Base-by-base conservation (phyloP, 495 filamentous ascomycete genomes). In the Talaromyces nanjingensis region DNA sequence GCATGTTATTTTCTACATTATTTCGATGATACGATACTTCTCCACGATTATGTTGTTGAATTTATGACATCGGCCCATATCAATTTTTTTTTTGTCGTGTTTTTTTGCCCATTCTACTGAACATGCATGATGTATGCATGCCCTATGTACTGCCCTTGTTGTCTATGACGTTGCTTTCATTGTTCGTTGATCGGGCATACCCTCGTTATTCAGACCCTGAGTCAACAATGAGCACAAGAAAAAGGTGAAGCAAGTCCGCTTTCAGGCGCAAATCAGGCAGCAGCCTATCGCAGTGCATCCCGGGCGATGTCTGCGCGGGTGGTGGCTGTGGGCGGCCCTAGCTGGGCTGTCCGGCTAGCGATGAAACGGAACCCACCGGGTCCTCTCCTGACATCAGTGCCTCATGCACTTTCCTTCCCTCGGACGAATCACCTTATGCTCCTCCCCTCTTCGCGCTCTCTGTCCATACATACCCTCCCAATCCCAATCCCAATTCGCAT, bases 211-310 rank as follows among this genome's bases (percentile, higher is more conserved):
- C 58, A 24, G 7, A 37, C 9, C 33, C 33, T 37, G 33, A 3
- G 12, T 37, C 33, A 37, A 37, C 33, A 37, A 37, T 12, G 33
- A 37, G 33, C 33, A 12, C 33, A 37, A 22, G 22, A 37, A 60
- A 34, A 34, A 14, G 7, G 33, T 37, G 20, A 60, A 39, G 39
- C 31, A 60, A 33, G 37, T 42, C 58, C 24, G 58, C 31, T 37
- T 14, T 42, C 33, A 62, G 39, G 60, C 60, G 60, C 60, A 20
- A 52, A 62, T 56, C 53, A 56, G 53, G 53, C 53, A 56, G 22
- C 53, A 56, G 27, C 22, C 49, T 22, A 54, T 42, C 14, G 49
- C 49, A 54, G 18, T 4, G 18, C 49, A 54, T 54, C 24, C 24
- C 49, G 18, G 18, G 18, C 6, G 49, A 9, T 54, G 8, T 22